Conservation (phyloP, 176 grass and related monocot species). For the Zea luxurians region DNA sequence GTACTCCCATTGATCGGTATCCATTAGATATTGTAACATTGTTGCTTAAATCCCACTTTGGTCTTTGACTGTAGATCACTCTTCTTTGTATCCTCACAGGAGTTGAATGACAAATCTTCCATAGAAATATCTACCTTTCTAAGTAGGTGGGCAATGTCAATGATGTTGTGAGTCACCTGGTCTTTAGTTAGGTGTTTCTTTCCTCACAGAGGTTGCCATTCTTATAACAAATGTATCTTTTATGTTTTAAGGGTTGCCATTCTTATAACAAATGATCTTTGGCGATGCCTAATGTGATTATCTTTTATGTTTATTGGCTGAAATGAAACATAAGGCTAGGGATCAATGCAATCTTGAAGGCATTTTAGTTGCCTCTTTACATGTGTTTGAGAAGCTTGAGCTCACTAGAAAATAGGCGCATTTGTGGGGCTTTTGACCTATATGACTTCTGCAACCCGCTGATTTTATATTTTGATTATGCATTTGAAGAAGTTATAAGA, state of each 20-base stretch:
- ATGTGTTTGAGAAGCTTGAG: constrained; percentile 10
- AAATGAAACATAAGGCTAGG: constrained; percentile 5
- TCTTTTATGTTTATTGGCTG: constrained; percentile 16
- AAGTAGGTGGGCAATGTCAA: constrained; percentile 7
- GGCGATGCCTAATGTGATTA: not conserved
- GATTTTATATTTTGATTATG: constrained; percentile 9
- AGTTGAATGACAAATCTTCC: too few relatives aligned
- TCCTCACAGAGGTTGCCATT: not conserved
- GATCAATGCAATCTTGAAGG: not conserved
- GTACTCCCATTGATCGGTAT: too few relatives aligned
- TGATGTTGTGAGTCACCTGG: constrained; percentile 1
- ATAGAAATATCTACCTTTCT: not conserved
- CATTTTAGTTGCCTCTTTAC: too few relatives aligned
- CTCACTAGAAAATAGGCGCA: constrained; percentile 16
- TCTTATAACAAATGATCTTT: not conserved
- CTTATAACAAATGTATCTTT: constrained; percentile 10
- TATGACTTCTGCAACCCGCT: not conserved
- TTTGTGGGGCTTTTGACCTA: not conserved
- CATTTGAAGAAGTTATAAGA: not conserved
- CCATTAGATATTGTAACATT: too few relatives aligned
- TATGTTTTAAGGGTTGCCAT: not conserved
- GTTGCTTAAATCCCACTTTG: too few relatives aligned
- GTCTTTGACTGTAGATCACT: too few relatives aligned
- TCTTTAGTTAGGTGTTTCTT: not conserved
- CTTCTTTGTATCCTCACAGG: too few relatives aligned